Evolutionary conservation across 2,329 filamentous ascomycete species (phyloP).

Genomic region (Exserohilum turcica): DNA sequence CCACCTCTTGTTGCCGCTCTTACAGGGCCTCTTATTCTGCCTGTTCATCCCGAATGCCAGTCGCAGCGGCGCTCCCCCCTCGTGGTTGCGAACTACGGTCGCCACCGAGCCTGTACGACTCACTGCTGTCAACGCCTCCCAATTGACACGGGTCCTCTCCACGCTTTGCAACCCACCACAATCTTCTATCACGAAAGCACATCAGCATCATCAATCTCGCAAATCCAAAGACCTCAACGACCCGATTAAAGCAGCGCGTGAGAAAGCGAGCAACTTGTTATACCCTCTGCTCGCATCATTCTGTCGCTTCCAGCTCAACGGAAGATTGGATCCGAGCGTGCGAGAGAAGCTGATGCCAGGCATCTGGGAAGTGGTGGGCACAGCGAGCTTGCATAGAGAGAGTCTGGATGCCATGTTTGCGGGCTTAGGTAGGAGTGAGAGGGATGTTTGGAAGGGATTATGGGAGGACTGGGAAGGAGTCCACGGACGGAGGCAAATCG

Average conservation of each 20-base stretch:
- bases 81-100: slow-evolving; percentile 35
- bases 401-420: slow-evolving; percentile 46
- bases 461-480: slow-evolving; percentile 45
- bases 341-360: slow-evolving; percentile 64
- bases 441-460: slow-evolving; percentile 46
- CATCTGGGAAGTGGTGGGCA: slow-evolving; percentile 49
- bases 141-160: slow-evolving; percentile 62
- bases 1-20: slow-evolving; percentile 61
- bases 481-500: slow-evolving; percentile 26
- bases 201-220: slow-evolving; percentile 35
- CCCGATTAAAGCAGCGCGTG: slow-evolving; percentile 63
- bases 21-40: slow-evolving; percentile 61
- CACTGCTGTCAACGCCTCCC: slow-evolving; percentile 52
- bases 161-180: slow-evolving; percentile 66
- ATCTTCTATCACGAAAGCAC: slow-evolving; percentile 56
- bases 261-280: slow-evolving; percentile 62
- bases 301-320: slow-evolving; percentile 57
- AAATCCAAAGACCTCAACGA: slow-evolving; percentile 58
- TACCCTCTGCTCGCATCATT: slow-evolving; percentile 64
- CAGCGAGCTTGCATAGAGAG: slow-evolving; percentile 39
- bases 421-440: slow-evolving; percentile 39
- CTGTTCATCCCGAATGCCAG: slow-evolving; percentile 57
- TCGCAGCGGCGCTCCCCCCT: slow-evolving; percentile 32
- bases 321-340: slow-evolving; percentile 56
- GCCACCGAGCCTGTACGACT: slow-evolving; percentile 29